Conservation (phyloP, 306 rosid genomes). For the Quercus dentata region DNA sequence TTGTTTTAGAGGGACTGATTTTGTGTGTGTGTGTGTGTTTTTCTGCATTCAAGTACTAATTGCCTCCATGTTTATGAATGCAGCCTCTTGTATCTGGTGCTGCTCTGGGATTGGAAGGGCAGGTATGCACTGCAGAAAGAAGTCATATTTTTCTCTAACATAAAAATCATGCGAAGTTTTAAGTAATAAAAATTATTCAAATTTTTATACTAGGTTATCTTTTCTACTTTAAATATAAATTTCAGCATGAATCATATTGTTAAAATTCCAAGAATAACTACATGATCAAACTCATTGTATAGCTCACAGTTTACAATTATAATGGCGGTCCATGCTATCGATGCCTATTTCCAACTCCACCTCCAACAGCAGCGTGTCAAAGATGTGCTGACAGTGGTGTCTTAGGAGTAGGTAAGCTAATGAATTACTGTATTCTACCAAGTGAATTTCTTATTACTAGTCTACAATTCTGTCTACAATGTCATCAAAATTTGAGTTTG, state of each 20-base stretch:
- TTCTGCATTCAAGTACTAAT: slow-evolving; percentile 15
- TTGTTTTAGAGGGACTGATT: too few species aligned
- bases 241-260: not conserved
- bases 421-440: not conserved
- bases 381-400: slow-evolving; percentile 94
- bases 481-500: not conserved
- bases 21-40: too few species aligned
- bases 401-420: slow-evolving; percentile 78
- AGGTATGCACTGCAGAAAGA: slow-evolving; percentile 64
- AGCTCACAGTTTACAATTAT: slow-evolving; percentile 93
- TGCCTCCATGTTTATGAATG: slow-evolving; percentile 25
- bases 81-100: slow-evolving; percentile 99
- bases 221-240: slow-evolving; percentile 1
- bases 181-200: too few species aligned
- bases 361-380: slow-evolving; percentile 94
- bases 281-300: slow-evolving; percentile 21
- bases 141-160: too few species aligned
- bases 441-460: slow-evolving; percentile 1
- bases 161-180: too few species aligned
- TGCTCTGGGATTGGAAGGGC: slow-evolving; percentile 97
- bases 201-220: too few species aligned
- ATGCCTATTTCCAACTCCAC: slow-evolving; percentile 92
- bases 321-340: slow-evolving; percentile 88
- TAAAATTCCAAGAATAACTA: not conserved
- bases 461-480: not conserved